phyloP scores from a whole-genome alignment of 164 flowering plant genomes.

The Akebia trifoliata region DNA sequence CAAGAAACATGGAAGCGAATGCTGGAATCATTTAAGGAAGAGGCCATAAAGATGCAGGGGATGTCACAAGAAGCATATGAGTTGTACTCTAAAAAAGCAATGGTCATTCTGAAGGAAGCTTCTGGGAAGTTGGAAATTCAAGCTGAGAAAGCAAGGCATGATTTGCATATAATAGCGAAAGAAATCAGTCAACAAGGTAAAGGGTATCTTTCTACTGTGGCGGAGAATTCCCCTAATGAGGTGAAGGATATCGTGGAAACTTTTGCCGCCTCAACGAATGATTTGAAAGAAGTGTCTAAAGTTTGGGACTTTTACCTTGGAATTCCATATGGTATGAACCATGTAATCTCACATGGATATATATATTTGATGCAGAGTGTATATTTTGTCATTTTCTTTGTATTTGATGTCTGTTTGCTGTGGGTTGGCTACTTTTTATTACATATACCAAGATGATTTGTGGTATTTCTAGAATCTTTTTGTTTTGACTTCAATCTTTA shows the following conservation, averaged over 20 bases:
- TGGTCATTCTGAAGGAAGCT: conserved; percentile 51
- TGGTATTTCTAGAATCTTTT: not conserved
- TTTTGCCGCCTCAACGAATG: conserved; percentile 47
- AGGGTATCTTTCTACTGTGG: conserved; percentile 54
- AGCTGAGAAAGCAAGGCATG: conserved; percentile 68
- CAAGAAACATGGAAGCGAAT: conserved; percentile 68
- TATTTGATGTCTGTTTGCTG: not conserved
- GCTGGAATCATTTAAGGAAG: conserved; percentile 66
- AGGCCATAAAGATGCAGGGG: conserved; percentile 70
- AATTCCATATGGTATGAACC: conserved; percentile 85
- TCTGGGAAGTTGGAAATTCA: conserved; percentile 65
- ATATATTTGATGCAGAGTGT: not conserved
- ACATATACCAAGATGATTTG: not conserved
- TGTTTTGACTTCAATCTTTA: not conserved
- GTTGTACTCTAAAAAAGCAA: conserved; percentile 57
- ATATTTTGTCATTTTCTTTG: not conserved
- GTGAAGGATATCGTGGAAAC: conserved; percentile 82
- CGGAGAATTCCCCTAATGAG: conserved; percentile 65
- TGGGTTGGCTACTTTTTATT: not conserved
- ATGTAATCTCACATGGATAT: not conserved
- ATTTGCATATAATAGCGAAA: conserved; percentile 49
- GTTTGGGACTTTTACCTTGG: conserved; percentile 77
- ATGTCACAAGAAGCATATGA: conserved; percentile 82
- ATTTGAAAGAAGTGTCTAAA: conserved; percentile 46
- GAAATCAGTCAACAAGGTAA: conserved; percentile 62